These are phyloP conservation scores for Dryas alaskensis DNA, from an alignment of 306 rosid species.

Conservation along the genomic window DNA sequence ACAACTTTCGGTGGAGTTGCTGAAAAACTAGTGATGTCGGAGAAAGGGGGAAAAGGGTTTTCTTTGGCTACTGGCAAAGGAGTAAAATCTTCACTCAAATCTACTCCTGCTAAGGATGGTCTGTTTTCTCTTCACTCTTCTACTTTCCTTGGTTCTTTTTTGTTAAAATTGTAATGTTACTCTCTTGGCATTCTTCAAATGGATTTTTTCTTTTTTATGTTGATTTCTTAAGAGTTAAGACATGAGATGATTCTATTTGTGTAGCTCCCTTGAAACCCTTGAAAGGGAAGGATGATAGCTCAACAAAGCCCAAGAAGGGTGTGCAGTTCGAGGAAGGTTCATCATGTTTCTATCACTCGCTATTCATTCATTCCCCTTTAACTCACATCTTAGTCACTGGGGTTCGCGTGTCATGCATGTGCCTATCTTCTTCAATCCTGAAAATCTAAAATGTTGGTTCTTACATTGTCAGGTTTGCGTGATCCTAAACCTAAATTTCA, in stretches of 20 bases:
- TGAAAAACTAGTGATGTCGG: constrained; percentile 44
- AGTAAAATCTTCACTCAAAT: constrained; percentile 38
- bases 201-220: neutral
- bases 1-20: constrained; percentile 31
- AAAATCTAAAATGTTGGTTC: constrained; percentile 4
- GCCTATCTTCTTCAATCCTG: neutral
- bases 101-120: constrained; percentile 32
- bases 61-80: constrained; percentile 24
- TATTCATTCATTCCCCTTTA: neutral
- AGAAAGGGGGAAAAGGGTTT: constrained; percentile 65
- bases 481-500: constrained; percentile 31
- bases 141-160: no score
- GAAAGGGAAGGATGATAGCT: constrained; percentile 77
- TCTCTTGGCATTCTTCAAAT: neutral
- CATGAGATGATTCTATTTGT: constrained; percentile 13
- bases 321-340: constrained; percentile 80
- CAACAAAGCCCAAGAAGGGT: constrained; percentile 57
- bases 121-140: neutral
- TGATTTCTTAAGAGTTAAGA: no score
- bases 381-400: neutral
- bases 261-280: constrained; percentile 48
- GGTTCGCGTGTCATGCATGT: neutral
- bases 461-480: constrained; percentile 26
- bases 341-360: neutral
- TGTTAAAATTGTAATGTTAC: neutral